Evolutionary conservation across 1,139 yeast species (phyloP), one percentile per base, ranked within the genome.

Genomic region (Wickerhamomyces sp.): DNA sequence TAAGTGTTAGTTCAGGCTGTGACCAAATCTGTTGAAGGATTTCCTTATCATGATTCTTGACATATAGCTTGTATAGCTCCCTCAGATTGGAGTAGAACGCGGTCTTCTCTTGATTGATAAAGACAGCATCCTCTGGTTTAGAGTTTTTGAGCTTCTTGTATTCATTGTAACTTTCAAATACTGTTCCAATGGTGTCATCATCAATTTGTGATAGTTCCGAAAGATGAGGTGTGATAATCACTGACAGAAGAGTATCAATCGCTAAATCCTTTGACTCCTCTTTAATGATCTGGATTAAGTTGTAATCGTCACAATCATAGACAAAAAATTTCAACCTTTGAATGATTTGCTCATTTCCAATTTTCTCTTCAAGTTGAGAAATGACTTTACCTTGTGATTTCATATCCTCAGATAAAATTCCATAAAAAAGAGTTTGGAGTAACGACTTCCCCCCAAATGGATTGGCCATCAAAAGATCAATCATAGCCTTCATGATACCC

Each of bases 381-480:
- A 86, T 69, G 37, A 83, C 80, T 49, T 69, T 75, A 27, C 78
- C 79, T 57, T 81, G 86, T 13, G 78, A 79, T 55, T 73, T 80
- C 57, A 89, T 73, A 60, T 91, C 97, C 55, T 91, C 98, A 40
- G 82, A 79, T 36, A 91, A 67, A 35, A 88, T 72, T 61, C 86
- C 81, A 15, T 85, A 76, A 58, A 91, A 84, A 46, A 89, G 75
- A 52, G 81, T 76, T 48, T 82, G 89, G 42, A 93, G 68, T 30
- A 91, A 65, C 1, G 95, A 80, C 49, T 78, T 77, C 37, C 79
- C 76, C 10, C 87, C 88, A 49, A 83, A 79, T 33, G 95, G 82
- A 56, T 84, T 89, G 23, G 90, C 86, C 64, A 91, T 76, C 51
- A 91, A 78, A 47, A 91, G 62, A 58, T 89, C 96, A 32, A 90